Evolutionary conservation across 2,329 filamentous ascomycete species (phyloP).

Genomic region (Ciborinia camelliae): DNA sequence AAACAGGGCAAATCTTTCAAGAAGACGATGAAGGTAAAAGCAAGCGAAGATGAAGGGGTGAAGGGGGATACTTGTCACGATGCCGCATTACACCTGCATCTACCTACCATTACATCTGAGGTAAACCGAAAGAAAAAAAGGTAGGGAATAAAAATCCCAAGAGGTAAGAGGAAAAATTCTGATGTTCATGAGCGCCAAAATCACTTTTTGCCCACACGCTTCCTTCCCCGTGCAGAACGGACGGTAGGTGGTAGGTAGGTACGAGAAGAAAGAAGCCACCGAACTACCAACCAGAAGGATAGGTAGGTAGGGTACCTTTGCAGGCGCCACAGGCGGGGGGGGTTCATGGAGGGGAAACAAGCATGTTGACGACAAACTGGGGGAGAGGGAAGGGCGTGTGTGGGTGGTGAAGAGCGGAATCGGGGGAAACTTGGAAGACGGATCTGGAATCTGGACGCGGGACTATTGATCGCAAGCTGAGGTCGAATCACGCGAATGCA

Average conservation of each 20-base stretch:
- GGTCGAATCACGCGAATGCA: background rate
- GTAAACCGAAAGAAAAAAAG: too few species aligned
- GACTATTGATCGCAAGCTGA: background rate
- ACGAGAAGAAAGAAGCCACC: too few species aligned
- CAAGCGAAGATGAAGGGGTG: constrained; percentile 6
- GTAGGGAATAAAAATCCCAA: too few species aligned
- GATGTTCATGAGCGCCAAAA: too few species aligned
- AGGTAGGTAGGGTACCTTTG: constrained; percentile 1
- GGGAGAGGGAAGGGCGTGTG: background rate
- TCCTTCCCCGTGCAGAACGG: too few species aligned
- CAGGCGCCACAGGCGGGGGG: constrained; percentile 6
- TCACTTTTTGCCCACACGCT: too few species aligned
- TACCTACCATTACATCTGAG: too few species aligned
- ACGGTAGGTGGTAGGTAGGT: too few species aligned
- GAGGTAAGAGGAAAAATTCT: too few species aligned
- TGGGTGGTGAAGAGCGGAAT: constrained; percentile 7
- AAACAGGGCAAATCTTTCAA: background rate
- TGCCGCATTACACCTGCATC: background rate
- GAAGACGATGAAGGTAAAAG: background rate
- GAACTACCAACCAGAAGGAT: too few species aligned
- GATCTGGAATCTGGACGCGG: background rate
- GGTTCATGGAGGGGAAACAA: background rate
- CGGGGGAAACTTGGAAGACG: background rate
- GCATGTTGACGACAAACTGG: constrained; percentile 17
- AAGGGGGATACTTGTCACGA: background rate